Conservation (phyloP, 106 monocot genomes). For the Allium sativum region DNA sequence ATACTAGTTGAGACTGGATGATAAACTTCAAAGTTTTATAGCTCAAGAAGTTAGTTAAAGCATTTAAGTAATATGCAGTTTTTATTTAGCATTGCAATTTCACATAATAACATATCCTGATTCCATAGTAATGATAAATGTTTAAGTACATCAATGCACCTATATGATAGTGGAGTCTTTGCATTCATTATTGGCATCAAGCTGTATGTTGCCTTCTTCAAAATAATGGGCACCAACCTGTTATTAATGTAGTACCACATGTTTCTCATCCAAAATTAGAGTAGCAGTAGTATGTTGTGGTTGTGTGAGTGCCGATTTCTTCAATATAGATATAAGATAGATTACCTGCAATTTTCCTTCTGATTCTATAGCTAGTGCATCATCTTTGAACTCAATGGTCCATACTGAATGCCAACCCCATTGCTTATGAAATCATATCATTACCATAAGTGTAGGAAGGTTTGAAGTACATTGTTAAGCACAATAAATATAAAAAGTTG, state of each 20-base stretch:
- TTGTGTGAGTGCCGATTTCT: no score
- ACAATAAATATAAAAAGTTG: no score
- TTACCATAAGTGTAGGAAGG: no score
- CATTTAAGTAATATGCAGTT: no score
- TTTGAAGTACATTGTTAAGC: no score
- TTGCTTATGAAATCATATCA: conserved; percentile 40
- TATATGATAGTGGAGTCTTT: conserved; percentile 78
- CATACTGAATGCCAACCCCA: conserved; percentile 93
- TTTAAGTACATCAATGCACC: conserved; percentile 23
- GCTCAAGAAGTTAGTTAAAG: no score
- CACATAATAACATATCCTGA: background rate
- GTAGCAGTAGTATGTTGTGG: no score
- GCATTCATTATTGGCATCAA: conserved; percentile 73
- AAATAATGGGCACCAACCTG: conserved; percentile 94
- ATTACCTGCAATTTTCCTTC: conserved; percentile 83
- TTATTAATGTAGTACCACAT: conserved; percentile 6
- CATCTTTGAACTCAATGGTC: conserved; percentile 83
- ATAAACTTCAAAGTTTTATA: no score
- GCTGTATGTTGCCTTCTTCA: conserved; percentile 98
- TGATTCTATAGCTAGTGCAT: conserved; percentile 48
- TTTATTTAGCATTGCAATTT: conserved; percentile 2
- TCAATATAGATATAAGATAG: background rate
- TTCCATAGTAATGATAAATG: no score
- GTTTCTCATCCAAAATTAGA: background rate
- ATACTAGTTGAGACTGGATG: no score